Evolutionary conservation across 2,329 filamentous ascomycete species (phyloP).

Genomic region (Trichoderma sp.): DNA sequence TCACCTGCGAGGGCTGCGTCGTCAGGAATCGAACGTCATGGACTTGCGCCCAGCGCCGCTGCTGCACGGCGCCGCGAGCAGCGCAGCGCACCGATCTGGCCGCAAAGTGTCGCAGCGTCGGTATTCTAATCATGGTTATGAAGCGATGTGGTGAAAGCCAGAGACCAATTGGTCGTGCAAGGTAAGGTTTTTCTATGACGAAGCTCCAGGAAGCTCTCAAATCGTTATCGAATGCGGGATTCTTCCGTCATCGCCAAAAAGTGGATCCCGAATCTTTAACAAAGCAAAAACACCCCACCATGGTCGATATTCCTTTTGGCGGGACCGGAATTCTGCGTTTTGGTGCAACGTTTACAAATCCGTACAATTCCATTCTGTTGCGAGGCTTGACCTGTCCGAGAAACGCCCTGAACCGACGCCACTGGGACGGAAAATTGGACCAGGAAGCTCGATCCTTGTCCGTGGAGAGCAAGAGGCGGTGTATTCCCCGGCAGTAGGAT

Average conservation of each 20-base stretch:
- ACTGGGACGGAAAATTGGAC: background rate
- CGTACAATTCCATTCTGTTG: background rate
- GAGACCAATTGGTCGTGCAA: conserved; percentile 1
- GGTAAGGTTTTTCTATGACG: background rate
- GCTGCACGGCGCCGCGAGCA: conserved; percentile 45
- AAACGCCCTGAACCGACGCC: background rate
- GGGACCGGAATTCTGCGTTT: conserved; percentile 8
- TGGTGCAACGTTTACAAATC: conserved; percentile 15
- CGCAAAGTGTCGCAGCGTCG: conserved; percentile 53
- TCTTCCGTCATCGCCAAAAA: conserved; percentile 29
- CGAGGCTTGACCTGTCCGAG: background rate
- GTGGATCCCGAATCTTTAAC: conserved; percentile 19
- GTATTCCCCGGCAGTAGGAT: background rate
- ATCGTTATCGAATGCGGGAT: conserved; percentile 15
- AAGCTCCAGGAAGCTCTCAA: background rate
- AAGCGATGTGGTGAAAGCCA: background rate
- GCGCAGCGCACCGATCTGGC: conserved; percentile 38
- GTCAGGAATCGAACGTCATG: conserved; percentile 90
- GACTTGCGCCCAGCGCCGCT: conserved; percentile 87
- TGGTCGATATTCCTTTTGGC: conserved; percentile 12
- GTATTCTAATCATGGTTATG: conserved; percentile 40
- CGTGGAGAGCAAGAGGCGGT: background rate
- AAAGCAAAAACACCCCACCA: conserved; percentile 27
- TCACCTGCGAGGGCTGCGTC: conserved; percentile 67
- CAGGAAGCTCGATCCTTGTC: background rate